Evolutionary conservation across 108 stramenopile species (phyloP).

Genomic region (Skeletonema grethae): DNA sequence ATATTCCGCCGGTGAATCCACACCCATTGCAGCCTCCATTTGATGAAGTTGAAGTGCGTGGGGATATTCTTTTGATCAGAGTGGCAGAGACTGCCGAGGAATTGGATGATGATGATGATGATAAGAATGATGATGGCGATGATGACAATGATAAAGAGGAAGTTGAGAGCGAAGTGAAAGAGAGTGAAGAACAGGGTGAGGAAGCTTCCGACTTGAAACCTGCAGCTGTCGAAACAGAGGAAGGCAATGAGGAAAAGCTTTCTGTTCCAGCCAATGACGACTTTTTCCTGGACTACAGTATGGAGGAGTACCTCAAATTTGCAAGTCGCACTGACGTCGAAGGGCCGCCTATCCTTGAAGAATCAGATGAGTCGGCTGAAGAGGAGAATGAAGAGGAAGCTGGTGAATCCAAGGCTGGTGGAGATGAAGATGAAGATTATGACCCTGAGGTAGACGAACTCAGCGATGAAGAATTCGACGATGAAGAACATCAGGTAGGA

Average conservation of each 20-base stretch:
- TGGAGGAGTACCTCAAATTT: conserved; percentile 73
- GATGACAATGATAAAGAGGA: neutral
- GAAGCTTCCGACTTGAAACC: neutral
- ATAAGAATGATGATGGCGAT: conserved; percentile 9
- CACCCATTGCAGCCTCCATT: conserved; percentile 84
- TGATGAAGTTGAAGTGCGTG: conserved; percentile 59
- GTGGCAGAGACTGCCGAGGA: conserved; percentile 72
- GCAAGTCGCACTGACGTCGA: conserved; percentile 82
- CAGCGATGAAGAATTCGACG: conserved; percentile 63
- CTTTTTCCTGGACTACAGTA: conserved; percentile 87
- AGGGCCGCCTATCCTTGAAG: conserved; percentile 21
- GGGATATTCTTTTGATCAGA: conserved; percentile 82
- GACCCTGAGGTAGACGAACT: conserved; percentile 38
- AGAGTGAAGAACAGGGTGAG: neutral
- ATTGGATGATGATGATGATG: conserved; percentile 38
- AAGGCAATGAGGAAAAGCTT: conserved; percentile 9
- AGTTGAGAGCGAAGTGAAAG: neutral
- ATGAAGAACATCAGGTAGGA: conserved; percentile 55
- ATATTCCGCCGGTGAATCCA: conserved; percentile 60
- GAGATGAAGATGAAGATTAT: conserved; percentile 47
- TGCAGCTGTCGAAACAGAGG: conserved; percentile 14
- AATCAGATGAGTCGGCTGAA: conserved; percentile 30
- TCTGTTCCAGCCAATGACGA: conserved; percentile 67
- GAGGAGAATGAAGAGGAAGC: conserved; percentile 61
- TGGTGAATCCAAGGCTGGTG: conserved; percentile 9